phyloP scores from a whole-genome alignment of 768 basidiomycete genomes.

The Lactifluus subvellereus region DNA sequence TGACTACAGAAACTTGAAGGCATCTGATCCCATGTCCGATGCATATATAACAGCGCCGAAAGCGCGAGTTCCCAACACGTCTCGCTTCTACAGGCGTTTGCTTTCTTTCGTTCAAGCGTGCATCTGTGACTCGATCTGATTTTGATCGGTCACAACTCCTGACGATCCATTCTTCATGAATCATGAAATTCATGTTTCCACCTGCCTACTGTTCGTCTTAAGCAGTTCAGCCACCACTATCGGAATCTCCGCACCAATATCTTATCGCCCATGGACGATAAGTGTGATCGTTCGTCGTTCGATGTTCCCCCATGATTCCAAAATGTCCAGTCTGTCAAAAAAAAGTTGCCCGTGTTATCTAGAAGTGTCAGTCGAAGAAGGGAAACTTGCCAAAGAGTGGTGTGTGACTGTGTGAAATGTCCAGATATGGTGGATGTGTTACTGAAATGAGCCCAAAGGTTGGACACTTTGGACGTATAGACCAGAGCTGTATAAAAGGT shows the following conservation, averaged over 20 bases:
- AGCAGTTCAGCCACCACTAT: background rate
- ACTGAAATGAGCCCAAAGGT: constrained; percentile 6
- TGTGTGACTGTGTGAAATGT: constrained; percentile 22
- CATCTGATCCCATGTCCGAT: constrained; percentile 4
- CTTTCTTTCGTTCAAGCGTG: constrained; percentile 12
- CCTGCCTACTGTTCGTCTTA: background rate
- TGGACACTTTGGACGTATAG: constrained; percentile 11
- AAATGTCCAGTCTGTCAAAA: constrained; percentile 11
- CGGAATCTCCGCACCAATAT: background rate
- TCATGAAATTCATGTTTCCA: background rate
- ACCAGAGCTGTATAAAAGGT: constrained; percentile 21
- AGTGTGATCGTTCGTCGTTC: background rate
- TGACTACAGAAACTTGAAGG: background rate
- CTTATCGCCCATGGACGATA: background rate
- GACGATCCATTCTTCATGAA: constrained; percentile 20
- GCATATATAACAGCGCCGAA: background rate
- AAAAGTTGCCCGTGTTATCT: constrained; percentile 13
- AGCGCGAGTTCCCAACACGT: background rate
- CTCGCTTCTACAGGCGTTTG: constrained; percentile 16
- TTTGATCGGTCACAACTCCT: constrained; percentile 21
- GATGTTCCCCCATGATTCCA: constrained; percentile 1
- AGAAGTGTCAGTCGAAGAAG: constrained; percentile 22
- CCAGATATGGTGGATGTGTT: constrained; percentile 18
- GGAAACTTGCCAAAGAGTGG: constrained; percentile 17
- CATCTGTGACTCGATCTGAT: constrained; percentile 13